phyloP scores from a whole-genome alignment of 2,329 filamentous ascomycete species.

The Aureobasidium sp. region DNA sequence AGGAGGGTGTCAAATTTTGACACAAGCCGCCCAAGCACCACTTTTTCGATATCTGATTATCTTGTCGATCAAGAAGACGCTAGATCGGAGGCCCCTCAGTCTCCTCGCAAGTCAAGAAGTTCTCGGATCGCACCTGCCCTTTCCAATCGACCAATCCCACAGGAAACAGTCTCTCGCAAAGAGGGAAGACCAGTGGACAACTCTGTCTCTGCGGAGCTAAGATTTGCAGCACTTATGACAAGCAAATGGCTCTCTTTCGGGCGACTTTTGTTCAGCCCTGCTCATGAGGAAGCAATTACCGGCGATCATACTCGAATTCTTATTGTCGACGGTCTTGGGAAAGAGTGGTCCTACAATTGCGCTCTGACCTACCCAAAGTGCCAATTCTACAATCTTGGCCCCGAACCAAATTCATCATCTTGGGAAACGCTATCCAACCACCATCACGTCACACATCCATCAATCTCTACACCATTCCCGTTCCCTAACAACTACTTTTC shows the following conservation, averaged over 20 bases:
- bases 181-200: neutral
- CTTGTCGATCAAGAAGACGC: constrained; percentile 9
- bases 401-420: constrained; percentile 20
- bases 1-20: neutral
- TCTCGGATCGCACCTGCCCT: neutral
- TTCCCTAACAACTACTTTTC: constrained; percentile 71
- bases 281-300: constrained; percentile 61
- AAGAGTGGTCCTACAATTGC: constrained; percentile 83
- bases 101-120: neutral
- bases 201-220: constrained; percentile 55
- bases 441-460: constrained; percentile 63
- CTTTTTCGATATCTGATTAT: constrained; percentile 18
- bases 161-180: neutral
- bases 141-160: neutral
- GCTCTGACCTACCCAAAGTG: constrained; percentile 70
- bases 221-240: constrained; percentile 74
- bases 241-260: constrained; percentile 85
- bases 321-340: constrained; percentile 77
- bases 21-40: constrained; percentile 14
- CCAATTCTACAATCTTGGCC: constrained; percentile 64
- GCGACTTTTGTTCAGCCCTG: constrained; percentile 73
- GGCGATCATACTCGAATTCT: constrained; percentile 58
- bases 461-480: constrained; percentile 59
- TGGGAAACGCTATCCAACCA: constrained; percentile 50
- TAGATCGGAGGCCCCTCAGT: neutral